phyloP scores from a whole-genome alignment of 1,139 yeast species.

The Yamadazyma triangularis region DNA sequence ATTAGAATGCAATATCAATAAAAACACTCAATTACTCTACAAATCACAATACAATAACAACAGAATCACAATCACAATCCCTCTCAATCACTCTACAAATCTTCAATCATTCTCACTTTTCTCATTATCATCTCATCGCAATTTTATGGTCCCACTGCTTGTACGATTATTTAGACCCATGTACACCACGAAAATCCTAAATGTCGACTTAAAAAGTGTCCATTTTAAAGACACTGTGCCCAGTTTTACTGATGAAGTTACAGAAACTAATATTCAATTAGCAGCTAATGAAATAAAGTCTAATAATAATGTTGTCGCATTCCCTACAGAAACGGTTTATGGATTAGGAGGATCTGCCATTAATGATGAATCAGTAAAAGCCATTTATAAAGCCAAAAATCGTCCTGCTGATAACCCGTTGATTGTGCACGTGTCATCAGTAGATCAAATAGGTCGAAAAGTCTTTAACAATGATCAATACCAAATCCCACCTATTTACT shows the following conservation, averaged over 20 bases:
- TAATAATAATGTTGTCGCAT: constrained; percentile 68
- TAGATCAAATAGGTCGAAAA: constrained; percentile 60
- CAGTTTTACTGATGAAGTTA: constrained; percentile 45
- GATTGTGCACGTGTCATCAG: constrained; percentile 81
- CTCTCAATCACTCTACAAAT: too few species aligned
- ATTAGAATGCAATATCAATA: too few species aligned
- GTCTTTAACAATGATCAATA: constrained; percentile 44
- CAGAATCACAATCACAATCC: too few species aligned
- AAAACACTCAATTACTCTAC: too few species aligned
- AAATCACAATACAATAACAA: too few species aligned
- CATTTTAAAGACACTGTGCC: constrained; percentile 30
- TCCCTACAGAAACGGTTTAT: constrained; percentile 96
- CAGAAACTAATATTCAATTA: constrained; percentile 43
- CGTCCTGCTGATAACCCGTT: constrained; percentile 95
- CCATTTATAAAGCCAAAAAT: constrained; percentile 82
- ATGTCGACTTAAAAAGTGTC: constrained; percentile 26
- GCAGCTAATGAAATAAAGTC: constrained; percentile 57
- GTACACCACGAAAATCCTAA: constrained; percentile 34
- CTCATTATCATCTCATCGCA: too few species aligned
- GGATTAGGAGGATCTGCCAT: constrained; percentile 91
- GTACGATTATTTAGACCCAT: too few species aligned
- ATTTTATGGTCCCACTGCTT: too few species aligned
- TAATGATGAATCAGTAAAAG: constrained; percentile 63
- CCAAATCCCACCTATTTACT: constrained; percentile 63
- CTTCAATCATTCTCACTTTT: too few species aligned